Conservation (phyloP, 1,284 basidiomycete genomes). For the Ceratobasidium sp. region DNA sequence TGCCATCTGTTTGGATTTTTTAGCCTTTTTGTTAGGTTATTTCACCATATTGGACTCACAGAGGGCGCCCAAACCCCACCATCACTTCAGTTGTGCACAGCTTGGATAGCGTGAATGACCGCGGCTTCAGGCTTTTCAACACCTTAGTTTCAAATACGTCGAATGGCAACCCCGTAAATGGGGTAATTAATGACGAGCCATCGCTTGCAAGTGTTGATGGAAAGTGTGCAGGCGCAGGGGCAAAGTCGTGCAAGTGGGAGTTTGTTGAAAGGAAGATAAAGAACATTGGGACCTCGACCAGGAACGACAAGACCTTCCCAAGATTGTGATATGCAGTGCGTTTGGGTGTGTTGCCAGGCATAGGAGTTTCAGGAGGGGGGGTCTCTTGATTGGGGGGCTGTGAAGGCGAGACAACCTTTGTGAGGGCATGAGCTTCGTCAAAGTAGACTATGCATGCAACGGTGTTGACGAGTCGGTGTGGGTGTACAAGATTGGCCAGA, state of each 20-base stretch:
- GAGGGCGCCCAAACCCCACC: neutral
- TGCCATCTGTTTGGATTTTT: neutral
- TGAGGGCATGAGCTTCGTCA: neutral
- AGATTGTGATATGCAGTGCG: constrained; percentile 1
- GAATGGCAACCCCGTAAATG: neutral
- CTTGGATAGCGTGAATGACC: neutral
- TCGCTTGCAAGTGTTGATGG: neutral
- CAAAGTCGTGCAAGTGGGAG: neutral
- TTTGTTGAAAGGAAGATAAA: constrained; percentile 14
- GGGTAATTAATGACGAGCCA: neutral
- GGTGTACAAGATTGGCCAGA: neutral
- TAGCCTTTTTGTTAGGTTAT: no score
- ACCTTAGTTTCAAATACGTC: neutral
- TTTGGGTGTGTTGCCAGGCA: neutral
- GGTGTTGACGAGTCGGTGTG: neutral
- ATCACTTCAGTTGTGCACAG: neutral
- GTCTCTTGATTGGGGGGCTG: no score
- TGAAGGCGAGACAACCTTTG: neutral
- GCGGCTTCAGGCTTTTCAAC: neutral
- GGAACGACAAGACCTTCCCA: neutral
- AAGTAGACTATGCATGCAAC: neutral
- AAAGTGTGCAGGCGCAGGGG: neutral
- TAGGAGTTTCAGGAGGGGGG: no score
- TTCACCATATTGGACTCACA: neutral
- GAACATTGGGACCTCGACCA: neutral